Percentiles rank a stretch among this genome's conserved stretches.
Evolutionary conservation across 2,329 filamentous ascomycete species (phyloP).

Genomic region (Sporothrix dimorphospora): DNA sequence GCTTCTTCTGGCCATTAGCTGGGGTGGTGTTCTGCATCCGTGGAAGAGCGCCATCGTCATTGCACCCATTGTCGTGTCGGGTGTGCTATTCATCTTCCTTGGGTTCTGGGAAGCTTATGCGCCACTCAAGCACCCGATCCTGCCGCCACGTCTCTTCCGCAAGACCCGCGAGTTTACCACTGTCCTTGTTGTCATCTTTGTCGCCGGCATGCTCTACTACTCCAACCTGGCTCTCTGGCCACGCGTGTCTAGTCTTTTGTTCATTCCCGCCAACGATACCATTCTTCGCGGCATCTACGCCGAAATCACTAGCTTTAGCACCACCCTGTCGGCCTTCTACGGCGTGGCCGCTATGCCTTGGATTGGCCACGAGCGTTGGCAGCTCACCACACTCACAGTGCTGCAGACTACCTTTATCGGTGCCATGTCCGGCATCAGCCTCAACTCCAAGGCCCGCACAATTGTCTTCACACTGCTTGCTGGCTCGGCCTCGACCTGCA

Average conservation of each 20-base stretch:
- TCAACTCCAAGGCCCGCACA: constrained; percentile 40
- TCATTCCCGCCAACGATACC: constrained; percentile 35
- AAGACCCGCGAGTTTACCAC: constrained; percentile 28
- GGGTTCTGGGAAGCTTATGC: constrained; percentile 28
- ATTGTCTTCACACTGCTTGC: constrained; percentile 40
- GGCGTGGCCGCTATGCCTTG: constrained; percentile 35
- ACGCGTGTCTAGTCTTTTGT: constrained; percentile 36
- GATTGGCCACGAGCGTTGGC: constrained; percentile 39
- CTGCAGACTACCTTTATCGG: constrained; percentile 41
- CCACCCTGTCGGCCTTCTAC: constrained; percentile 37
- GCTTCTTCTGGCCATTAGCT: constrained; percentile 22
- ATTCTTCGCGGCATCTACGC: constrained; percentile 37
- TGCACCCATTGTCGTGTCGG: constrained; percentile 16
- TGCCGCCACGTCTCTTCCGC: constrained; percentile 24
- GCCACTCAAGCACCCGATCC: constrained; percentile 19
- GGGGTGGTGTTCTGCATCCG: constrained; percentile 25
- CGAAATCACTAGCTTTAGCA: constrained; percentile 35
- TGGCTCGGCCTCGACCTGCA: constrained; percentile 38
- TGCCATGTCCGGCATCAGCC: constrained; percentile 40
- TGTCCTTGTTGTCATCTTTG: constrained; percentile 32
- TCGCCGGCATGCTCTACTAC: constrained; percentile 39
- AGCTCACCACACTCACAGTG: constrained; percentile 39
- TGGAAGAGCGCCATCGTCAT: constrained; percentile 27
- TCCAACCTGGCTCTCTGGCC: constrained; percentile 37
- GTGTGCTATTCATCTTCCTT: constrained; percentile 21